phyloP scores from a whole-genome alignment of 345 rosid genomes.

The Corchorus olitorius region DNA sequence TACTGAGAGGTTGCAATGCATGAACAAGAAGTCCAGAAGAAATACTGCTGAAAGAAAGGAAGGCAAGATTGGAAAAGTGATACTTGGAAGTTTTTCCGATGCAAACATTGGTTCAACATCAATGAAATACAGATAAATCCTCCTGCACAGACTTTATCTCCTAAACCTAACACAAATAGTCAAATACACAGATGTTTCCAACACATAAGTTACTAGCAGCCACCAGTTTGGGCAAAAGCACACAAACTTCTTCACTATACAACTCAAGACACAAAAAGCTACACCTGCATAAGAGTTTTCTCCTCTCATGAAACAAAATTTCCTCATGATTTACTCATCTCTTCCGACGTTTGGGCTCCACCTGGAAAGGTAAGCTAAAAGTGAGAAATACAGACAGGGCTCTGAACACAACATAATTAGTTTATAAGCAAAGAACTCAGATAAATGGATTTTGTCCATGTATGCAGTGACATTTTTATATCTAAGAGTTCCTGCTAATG shows the following conservation, averaged over 20 bases:
- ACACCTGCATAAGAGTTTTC: conserved; percentile 20
- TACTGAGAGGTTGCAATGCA: not conserved
- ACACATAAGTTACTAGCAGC: conserved; percentile 20
- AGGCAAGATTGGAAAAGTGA: not conserved
- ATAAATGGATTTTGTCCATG: not conserved
- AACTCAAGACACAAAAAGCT: conserved; percentile 37
- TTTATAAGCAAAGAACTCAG: not conserved
- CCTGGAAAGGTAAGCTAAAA: conserved; percentile 35
- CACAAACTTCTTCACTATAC: conserved; percentile 41
- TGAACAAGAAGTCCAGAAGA: not conserved
- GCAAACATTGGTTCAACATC: not conserved
- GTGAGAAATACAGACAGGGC: not conserved
- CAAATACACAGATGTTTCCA: conserved; percentile 8
- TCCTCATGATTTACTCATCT: conserved; percentile 35
- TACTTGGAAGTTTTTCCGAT: not conserved
- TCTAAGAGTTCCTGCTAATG: not conserved
- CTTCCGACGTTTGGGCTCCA: conserved; percentile 67
- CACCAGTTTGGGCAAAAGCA: conserved; percentile 31
- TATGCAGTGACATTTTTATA: not conserved
- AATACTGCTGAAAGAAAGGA: too few species aligned
- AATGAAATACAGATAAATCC: conserved; percentile 12
- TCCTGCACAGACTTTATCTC: conserved; percentile 24
- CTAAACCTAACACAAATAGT: conserved; percentile 27
- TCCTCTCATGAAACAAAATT: conserved; percentile 19
- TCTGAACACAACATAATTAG: not conserved